Base-by-base conservation (phyloP, 306 rosid species). In the Argentina anserina region DNA sequence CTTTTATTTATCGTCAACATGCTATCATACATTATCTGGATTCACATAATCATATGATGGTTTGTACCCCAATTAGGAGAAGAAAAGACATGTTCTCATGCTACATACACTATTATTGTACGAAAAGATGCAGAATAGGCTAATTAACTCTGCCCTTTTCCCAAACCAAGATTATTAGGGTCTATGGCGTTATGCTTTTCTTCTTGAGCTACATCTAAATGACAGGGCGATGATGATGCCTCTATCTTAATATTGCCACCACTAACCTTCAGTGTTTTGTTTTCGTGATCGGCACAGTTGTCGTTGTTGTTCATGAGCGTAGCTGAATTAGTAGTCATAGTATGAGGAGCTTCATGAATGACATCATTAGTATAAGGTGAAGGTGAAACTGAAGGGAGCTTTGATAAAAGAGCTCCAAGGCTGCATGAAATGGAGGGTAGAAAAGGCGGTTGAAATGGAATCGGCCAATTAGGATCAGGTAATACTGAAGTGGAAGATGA, bases 401-500 rank as follows among this genome's bases (percentile, higher is more conserved):
- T 86, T 12, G 90, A 72, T 7, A 84, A 67, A 29, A 82, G 82
- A 69, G 83, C 81, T 60, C 88, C 88, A 73, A 85, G 79, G 72
- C 83, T 72, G 75, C 84, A 83, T 73, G 93, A 75, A 78, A 84
- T 75, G 76, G 86, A 75, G 31, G 93, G 92, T 43, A 82, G 67
- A 13, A 87, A 72, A 76, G 88, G 83, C 2, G 67, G 45, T 36
- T 25, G 43, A 62, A 62, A 18, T 53, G 87, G 86, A 70, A 77
- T 56, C 65, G 84, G 66, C 88, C 90, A 81, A 73, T 78, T 18
- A 34, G 86, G 77, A 62, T 62, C 67, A 18, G 67, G 67, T 62
- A n/a, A n/a, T n/a, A 60, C 65, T 60, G 65, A 60, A 14, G 15
- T 28, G 40, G 67, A 33, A 7, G 67, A 62, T 69, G 87, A 56